phyloP scores from a whole-genome alignment of 2,329 filamentous ascomycete genomes.

The Cladosporium sp. region DNA sequence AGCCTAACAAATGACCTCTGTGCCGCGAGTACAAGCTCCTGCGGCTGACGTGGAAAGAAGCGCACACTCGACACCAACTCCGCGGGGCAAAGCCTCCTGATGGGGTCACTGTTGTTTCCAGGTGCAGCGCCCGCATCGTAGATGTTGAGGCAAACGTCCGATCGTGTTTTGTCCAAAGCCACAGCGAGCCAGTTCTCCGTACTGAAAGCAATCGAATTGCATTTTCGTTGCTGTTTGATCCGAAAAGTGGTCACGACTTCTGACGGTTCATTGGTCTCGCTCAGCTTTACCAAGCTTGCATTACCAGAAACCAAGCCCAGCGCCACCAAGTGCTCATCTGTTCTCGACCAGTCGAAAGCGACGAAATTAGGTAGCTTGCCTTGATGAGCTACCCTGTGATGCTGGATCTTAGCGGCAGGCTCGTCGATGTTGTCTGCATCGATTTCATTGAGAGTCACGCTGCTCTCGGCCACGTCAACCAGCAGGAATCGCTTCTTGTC shows the following conservation, averaged over 20 bases:
- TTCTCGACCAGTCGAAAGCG: slow-evolving; percentile 63
- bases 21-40: slow-evolving; percentile 70
- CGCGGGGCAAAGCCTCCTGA: slow-evolving; percentile 54
- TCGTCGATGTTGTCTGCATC: slow-evolving; percentile 17
- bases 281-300: slow-evolving; percentile 68
- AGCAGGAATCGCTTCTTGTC: slow-evolving; percentile 55
- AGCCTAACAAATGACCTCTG: slow-evolving; percentile 70
- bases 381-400: slow-evolving; percentile 49
- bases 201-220: slow-evolving; percentile 78
- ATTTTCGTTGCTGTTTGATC: slow-evolving; percentile 71
- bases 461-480: slow-evolving; percentile 57
- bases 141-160: slow-evolving; percentile 76
- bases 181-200: slow-evolving; percentile 68
- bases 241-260: slow-evolving; percentile 57
- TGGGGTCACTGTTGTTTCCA: slow-evolving; percentile 46
- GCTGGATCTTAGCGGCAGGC: slow-evolving; percentile 37
- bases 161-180: slow-evolving; percentile 73
- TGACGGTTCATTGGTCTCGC: slow-evolving; percentile 51
- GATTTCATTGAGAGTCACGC: slow-evolving; percentile 55
- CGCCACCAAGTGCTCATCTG: slow-evolving; percentile 63
- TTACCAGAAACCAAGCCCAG: slow-evolving; percentile 72
- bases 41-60: slow-evolving; percentile 74
- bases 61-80: slow-evolving; percentile 78
- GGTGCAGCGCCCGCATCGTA: slow-evolving; percentile 68
- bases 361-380: slow-evolving; percentile 56